Base-by-base conservation (phyloP, 805 yeast genomes). In the Saccharomyces kudriavzevii region DNA sequence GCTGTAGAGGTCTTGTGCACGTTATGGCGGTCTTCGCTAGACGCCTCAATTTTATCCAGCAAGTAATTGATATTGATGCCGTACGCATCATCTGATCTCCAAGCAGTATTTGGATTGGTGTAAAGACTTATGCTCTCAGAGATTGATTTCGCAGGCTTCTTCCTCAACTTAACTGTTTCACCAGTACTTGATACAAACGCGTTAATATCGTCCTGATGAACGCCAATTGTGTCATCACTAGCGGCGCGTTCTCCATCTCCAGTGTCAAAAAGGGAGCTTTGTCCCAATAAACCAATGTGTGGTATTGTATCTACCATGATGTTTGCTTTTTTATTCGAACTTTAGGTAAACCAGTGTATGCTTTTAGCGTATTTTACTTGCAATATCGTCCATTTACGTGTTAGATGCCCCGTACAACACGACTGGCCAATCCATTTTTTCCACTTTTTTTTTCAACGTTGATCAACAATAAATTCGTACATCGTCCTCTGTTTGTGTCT, bases 1-100 rank as follows among this genome's bases (percentile, higher is more conserved):
- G 24, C 47, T 6, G 45, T 28, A 25, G 45, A 40, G 49, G 43
- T 43, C 22, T 40, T 50, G 43, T 14, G 27, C 25, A 24, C 17
- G 28, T 48, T 47, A 22, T 28, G 20, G 22, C 28, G 24, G 20
- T 40, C 51, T 9, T 26, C 40, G 9, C 49, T 56, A 35, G 64
- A 57, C 2, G 58, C 54, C 27, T 68, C 72, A 28, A 74, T 63
- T 30, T 59, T 64, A 5, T 69, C 71, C 28, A 70, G 60, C 2
- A 76, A 56, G n/a, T 63, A 62, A 52, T 72, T 69, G 26, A 76
- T 66, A 49, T 71, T 65, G 50, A 75, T 66, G 1, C 78, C 78
- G 52, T 74, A 75, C 1, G 63, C 54, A 28, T 64, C 67, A 49
- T 68, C 70, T n/a, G 55, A 55, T 31, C 54, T 58, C 66, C 70